Evolutionary conservation across 2,329 filamentous ascomycete genomes (phyloP).

Genomic region (Ceratocystis colombiana): DNA sequence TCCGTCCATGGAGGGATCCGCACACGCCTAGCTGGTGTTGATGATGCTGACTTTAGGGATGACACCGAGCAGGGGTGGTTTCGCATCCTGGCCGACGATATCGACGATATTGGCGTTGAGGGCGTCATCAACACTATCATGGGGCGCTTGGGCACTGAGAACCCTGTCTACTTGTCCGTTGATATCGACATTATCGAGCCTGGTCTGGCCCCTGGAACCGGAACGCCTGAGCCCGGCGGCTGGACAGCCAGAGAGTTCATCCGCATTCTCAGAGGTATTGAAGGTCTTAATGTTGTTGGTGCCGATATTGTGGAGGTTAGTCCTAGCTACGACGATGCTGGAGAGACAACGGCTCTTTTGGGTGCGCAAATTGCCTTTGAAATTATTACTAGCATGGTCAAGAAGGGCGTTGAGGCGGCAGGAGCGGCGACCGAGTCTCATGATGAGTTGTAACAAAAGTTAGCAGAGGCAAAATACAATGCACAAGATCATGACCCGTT

Average conservation of each 20-base stretch:
- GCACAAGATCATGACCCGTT: not conserved
- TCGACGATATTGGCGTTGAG: constrained; percentile 66
- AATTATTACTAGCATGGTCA: constrained; percentile 67
- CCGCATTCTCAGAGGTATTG: constrained; percentile 68
- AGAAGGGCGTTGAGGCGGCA: constrained; percentile 32
- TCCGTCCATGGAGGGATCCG: constrained; percentile 75
- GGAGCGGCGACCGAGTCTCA: not conserved
- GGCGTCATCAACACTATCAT: constrained; percentile 65
- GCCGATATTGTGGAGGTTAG: constrained; percentile 85
- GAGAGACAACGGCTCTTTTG: constrained; percentile 67
- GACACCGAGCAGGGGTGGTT: constrained; percentile 65
- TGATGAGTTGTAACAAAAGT: constrained; percentile 13
- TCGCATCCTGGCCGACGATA: constrained; percentile 70
- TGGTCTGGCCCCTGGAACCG: constrained; percentile 56
- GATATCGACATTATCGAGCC: constrained; percentile 87
- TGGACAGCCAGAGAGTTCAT: constrained; percentile 88
- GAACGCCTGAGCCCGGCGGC: constrained; percentile 80
- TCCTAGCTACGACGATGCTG: constrained; percentile 67
- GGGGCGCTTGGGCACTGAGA: constrained; percentile 58
- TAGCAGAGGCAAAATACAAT: not conserved
- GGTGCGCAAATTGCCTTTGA: constrained; percentile 75
- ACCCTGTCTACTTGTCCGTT: constrained; percentile 66
- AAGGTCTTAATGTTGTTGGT: constrained; percentile 73
- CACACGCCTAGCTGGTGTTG: constrained; percentile 57
- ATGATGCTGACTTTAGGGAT: constrained; percentile 56